phyloP scores from a whole-genome alignment of 441 rosid species.

The Manihot esculenta region DNA sequence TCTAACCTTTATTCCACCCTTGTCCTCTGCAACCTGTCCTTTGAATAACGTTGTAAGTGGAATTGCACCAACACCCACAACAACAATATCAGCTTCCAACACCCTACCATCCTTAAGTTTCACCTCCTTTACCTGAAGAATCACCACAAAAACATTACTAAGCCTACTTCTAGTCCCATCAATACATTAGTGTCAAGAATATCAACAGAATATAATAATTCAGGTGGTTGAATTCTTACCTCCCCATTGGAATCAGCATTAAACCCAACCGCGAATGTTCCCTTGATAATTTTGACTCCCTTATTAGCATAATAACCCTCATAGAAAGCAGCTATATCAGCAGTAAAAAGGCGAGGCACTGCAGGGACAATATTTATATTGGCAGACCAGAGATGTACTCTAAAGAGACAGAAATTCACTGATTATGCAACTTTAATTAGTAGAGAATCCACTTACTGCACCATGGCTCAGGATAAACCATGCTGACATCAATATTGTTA shows the following conservation, averaged over 20 bases:
- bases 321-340: constrained; percentile 89
- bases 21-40: constrained; percentile 89
- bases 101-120: constrained; percentile 88
- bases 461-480: constrained; percentile 99
- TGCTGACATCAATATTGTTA: constrained; percentile 76
- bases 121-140: constrained; percentile 88
- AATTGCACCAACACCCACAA: constrained; percentile 95
- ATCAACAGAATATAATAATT: background rate
- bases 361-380: constrained; percentile 28
- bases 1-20: constrained; percentile 92
- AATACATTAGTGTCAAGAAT: background rate
- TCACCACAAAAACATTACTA: background rate
- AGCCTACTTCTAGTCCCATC: constrained; percentile 1
- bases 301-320: constrained; percentile 84
- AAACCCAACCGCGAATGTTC: constrained; percentile 93
- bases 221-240: constrained; percentile 39
- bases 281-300: constrained; percentile 83
- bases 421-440: background rate
- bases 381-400: constrained; percentile 4
- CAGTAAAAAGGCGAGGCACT: constrained; percentile 99
- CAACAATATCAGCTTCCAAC: constrained; percentile 89
- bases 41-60: constrained; percentile 73
- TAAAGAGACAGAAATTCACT: background rate
- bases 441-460: constrained; percentile 75
- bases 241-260: constrained; percentile 75